A percentile compares a stretch with the other conserved stretches of the same genome.
Conservation (phyloP, 2,329 filamentous ascomycete species). For the Neofusicoccum laricinum region DNA sequence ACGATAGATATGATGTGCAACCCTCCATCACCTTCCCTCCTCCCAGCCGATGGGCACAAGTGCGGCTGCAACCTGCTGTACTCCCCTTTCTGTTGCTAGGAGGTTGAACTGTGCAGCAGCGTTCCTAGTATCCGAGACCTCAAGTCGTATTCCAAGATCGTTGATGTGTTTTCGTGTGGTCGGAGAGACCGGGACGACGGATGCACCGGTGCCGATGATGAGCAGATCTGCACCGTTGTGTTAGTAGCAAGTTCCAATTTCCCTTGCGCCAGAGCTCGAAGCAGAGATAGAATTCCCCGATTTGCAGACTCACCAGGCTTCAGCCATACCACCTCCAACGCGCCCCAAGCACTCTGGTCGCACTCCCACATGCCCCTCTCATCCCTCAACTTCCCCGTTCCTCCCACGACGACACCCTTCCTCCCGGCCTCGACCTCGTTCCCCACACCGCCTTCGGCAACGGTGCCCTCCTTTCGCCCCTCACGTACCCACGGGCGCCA, state of each 20-base stretch:
- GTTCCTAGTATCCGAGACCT: constrained; percentile 89
- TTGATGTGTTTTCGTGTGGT: constrained; percentile 70
- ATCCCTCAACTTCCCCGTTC: constrained; percentile 57
- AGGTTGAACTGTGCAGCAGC: constrained; percentile 93
- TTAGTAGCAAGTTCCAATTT: constrained; percentile 15
- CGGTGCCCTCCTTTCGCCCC: constrained; percentile 33
- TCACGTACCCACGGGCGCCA: constrained; percentile 77
- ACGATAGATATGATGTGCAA: too few species aligned
- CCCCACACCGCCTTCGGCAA: constrained; percentile 34
- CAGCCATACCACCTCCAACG: constrained; percentile 78
- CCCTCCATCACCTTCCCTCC: background rate
- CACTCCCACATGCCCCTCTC: constrained; percentile 79
- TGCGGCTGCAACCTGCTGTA: constrained; percentile 80
- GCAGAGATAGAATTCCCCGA: too few species aligned
- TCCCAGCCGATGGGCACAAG: constrained; percentile 80
- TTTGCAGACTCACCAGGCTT: constrained; percentile 70
- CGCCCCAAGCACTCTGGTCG: constrained; percentile 65
- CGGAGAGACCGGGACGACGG: constrained; percentile 73
- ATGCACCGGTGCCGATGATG: constrained; percentile 79
- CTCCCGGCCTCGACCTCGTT: constrained; percentile 34
- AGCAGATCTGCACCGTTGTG: constrained; percentile 63
- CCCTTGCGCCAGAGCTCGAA: background rate
- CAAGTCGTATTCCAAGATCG: constrained; percentile 76
- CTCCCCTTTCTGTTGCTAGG: constrained; percentile 87
- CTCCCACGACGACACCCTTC: background rate